Evolutionary conservation across 306 rosid genomes (phyloP).

Genomic region (Hylodesmum podocarpum): DNA sequence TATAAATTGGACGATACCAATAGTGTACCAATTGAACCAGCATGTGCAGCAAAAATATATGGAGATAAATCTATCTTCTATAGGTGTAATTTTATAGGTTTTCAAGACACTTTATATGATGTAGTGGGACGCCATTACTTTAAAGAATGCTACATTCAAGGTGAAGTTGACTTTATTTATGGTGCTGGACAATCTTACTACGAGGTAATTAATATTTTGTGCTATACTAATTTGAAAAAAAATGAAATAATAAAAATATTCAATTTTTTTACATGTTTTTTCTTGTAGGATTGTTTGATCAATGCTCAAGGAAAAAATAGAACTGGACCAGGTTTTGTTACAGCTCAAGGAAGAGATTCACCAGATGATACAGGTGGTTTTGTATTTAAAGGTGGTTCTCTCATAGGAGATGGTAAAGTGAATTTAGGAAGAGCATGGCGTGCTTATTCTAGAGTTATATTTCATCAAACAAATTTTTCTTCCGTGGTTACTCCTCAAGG

Average conservation of each 20-base stretch:
- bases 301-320: background rate
- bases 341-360: slow-evolving; percentile 31
- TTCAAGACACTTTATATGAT: slow-evolving; percentile 58
- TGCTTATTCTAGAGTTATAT: background rate
- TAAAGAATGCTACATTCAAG: slow-evolving; percentile 35
- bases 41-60: slow-evolving; percentile 22
- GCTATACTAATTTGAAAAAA: no score
- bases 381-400: slow-evolving; percentile 28
- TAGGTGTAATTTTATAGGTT: background rate
- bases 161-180: slow-evolving; percentile 50
- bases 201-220: slow-evolving; percentile 10
- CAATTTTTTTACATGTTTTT: background rate
- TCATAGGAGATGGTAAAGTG: slow-evolving; percentile 26
- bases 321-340: slow-evolving; percentile 25
- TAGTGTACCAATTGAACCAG: background rate
- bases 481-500: slow-evolving; percentile 29
- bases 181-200: slow-evolving; percentile 47
- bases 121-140: slow-evolving; percentile 49
- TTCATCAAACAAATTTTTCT: background rate
- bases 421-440: slow-evolving; percentile 45
- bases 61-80: background rate
- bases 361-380: slow-evolving; percentile 29
- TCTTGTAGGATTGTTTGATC: slow-evolving; percentile 22
- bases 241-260: background rate
- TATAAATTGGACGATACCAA: background rate